Percentiles rank a stretch among this genome's conserved stretches.
Conservation (phyloP, 129 eudicot species). For the Cynara cardunculus region DNA sequence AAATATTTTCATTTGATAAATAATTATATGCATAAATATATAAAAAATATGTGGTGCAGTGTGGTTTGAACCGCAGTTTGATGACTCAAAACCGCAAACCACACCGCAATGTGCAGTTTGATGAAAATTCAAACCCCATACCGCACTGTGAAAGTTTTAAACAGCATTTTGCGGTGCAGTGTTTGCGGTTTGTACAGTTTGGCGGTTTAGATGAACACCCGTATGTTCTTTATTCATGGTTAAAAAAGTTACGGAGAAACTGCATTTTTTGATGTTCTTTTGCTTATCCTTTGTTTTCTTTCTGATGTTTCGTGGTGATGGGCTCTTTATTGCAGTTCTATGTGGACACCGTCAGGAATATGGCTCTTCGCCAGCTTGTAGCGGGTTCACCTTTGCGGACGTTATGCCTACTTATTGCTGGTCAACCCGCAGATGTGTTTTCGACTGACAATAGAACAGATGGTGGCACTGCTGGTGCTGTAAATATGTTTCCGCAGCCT, state of each 20-base stretch:
- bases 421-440: constrained; percentile 89
- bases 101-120: no score
- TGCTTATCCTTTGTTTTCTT: constrained; percentile 4
- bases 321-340: constrained; percentile 63
- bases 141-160: no score
- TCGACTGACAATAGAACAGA: constrained; percentile 39
- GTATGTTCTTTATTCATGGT: background rate
- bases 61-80: no score
- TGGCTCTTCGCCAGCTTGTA: constrained; percentile 82
- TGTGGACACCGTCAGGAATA: constrained; percentile 77
- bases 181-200: no score
- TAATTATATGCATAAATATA: no score
- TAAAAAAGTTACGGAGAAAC: background rate
- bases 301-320: background rate
- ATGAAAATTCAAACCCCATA: no score
- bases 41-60: no score
- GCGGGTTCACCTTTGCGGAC: constrained; percentile 97
- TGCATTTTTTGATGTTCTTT: background rate
- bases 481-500: constrained; percentile 47
- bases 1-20: no score
- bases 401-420: constrained; percentile 88
- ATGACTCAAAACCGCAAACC: no score
- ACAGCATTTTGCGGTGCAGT: no score
- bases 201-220: no score
- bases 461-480: constrained; percentile 34